Percentiles rank a stretch among this genome's conserved stretches.
These are phyloP conservation scores for Catenaria anguillulae DNA, from an alignment of 371 early-diverging fungal genomes.

Conservation along the genomic window DNA sequence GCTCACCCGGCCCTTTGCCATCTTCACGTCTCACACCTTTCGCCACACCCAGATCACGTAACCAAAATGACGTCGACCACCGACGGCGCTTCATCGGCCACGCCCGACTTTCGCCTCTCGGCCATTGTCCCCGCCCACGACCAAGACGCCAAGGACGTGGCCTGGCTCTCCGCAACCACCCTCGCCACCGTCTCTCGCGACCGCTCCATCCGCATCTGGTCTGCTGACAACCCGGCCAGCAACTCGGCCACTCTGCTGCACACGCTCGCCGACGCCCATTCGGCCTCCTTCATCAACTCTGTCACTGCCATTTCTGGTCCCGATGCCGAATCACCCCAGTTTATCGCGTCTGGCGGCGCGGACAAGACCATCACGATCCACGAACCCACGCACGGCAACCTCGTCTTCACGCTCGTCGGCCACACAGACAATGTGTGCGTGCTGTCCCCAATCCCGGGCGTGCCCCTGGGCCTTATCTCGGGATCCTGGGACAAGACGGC, in stretches of 20 bases:
- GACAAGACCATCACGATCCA: constrained; percentile 54
- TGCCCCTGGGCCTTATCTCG: constrained; percentile 51
- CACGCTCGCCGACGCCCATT: background rate
- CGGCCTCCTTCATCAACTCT: background rate
- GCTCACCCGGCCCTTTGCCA: too few species aligned
- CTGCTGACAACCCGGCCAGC: background rate
- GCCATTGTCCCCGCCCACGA: constrained; percentile 32
- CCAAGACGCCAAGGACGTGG: constrained; percentile 44
- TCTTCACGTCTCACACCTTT: too few species aligned
- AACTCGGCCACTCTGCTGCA: background rate
- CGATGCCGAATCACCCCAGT: background rate
- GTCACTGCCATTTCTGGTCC: background rate
- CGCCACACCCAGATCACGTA: too few species aligned
- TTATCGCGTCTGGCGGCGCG: background rate
- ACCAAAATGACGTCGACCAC: too few species aligned
- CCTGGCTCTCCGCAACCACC: constrained; percentile 39
- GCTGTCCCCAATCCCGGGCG: constrained; percentile 16
- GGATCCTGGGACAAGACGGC: constrained; percentile 97
- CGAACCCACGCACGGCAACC: constrained; percentile 29
- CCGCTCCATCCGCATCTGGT: constrained; percentile 22
- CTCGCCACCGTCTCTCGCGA: constrained; percentile 66
- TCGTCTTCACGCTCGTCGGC: constrained; percentile 54
- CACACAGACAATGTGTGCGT: constrained; percentile 81
- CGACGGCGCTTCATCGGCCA: too few species aligned
- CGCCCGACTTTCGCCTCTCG: constrained; percentile 22